These are phyloP conservation scores for Trametes cubensis DNA, from an alignment of 768 basidiomycete species.

Conservation along the genomic window DNA sequence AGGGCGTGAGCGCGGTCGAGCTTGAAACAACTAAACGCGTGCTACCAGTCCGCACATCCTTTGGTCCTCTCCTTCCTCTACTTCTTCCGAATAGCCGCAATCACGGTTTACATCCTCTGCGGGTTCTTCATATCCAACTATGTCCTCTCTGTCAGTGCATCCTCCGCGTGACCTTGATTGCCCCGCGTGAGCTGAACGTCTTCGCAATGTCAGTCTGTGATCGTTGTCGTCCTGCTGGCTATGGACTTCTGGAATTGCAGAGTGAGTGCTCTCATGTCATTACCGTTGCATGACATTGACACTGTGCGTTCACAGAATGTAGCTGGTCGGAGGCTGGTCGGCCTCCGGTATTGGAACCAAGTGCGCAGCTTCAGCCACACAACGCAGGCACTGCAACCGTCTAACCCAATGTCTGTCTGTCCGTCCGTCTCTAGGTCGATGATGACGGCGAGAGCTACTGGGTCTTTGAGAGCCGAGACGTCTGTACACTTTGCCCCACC, in stretches of 20 bases:
- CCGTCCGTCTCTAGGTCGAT: conserved; percentile 62
- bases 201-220: conserved; percentile 62
- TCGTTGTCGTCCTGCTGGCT: conserved; percentile 89
- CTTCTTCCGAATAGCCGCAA: conserved; percentile 85
- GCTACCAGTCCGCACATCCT: conserved; percentile 72
- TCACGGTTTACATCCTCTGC: conserved; percentile 90
- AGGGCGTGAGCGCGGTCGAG: neutral
- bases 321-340: conserved; percentile 89
- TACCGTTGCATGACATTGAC: neutral
- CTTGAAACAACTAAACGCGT: neutral
- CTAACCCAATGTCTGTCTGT: neutral
- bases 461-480: conserved; percentile 98
- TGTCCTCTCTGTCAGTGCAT: conserved; percentile 78
- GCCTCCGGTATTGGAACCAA: conserved; percentile 97
- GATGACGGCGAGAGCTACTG: conserved; percentile 95
- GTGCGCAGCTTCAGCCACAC: conserved; percentile 36
- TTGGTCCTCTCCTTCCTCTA: conserved; percentile 85
- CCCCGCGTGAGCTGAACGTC: conserved; percentile 4
- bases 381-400: conserved; percentile 32
- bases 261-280: conserved; percentile 45
- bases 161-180: neutral
- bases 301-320: conserved; percentile 68
- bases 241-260: conserved; percentile 99
- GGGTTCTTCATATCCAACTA: conserved; percentile 90
- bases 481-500: conserved; percentile 43